Percentiles rank a stretch among this genome's conserved stretches.
These are phyloP conservation scores for Rhodomyrtus tomentosa DNA, from an alignment of 345 rosid genomes.

Conservation along the genomic window DNA sequence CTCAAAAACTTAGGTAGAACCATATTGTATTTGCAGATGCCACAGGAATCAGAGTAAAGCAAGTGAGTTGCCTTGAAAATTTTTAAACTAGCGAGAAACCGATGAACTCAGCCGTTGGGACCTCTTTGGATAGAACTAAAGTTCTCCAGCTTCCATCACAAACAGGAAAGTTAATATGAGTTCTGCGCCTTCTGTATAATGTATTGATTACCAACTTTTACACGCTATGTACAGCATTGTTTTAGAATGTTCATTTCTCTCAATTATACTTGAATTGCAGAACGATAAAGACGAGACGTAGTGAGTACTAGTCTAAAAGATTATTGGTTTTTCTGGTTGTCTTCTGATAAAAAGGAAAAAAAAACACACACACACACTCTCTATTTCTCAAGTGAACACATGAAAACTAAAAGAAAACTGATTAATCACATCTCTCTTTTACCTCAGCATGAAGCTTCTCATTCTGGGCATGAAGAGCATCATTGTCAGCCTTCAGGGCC, in stretches of 20 bases:
- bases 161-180: neutral
- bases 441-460: slow-evolving; percentile 62
- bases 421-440: neutral
- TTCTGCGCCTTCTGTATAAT: neutral
- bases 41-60: neutral
- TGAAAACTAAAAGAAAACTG: neutral
- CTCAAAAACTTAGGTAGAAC: neutral
- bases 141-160: neutral
- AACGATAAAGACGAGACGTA: neutral
- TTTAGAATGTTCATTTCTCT: neutral
- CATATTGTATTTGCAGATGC: neutral
- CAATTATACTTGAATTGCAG: neutral
- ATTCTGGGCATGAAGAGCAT: slow-evolving; percentile 53
- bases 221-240: neutral
- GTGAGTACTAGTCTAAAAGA: neutral
- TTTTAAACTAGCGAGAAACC: neutral
- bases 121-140: neutral
- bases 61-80: neutral
- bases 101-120: neutral
- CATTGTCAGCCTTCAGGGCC: slow-evolving; percentile 51
- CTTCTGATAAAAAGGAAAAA: neutral
- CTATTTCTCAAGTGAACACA: neutral
- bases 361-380: too few species aligned
- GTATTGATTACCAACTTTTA: neutral
- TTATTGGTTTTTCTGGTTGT: neutral